phyloP scores from a whole-genome alignment of 257 asterid species.

The Handroanthus guayacan region DNA sequence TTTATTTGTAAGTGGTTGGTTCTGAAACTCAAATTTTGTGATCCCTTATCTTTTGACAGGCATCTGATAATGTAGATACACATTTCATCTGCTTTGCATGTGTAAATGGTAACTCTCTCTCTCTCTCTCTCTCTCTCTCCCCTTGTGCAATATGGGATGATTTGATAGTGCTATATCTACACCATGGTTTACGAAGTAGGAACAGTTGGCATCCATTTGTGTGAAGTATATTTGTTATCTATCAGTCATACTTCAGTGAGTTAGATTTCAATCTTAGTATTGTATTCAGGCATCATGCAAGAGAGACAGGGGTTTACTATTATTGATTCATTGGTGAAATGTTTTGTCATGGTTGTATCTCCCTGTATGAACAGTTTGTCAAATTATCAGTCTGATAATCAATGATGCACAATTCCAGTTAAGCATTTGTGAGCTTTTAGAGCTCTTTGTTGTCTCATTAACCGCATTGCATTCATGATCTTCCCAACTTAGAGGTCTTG shows the following conservation, averaged over 20 bases:
- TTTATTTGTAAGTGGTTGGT: slow-evolving; percentile 10
- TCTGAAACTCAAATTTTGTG: slow-evolving; percentile 24
- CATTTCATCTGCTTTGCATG: slow-evolving; percentile 90
- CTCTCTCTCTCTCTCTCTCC: slow-evolving; percentile 26
- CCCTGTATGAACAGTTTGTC: background rate
- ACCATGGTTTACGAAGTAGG: background rate
- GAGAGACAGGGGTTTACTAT: background rate
- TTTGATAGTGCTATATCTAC: background rate
- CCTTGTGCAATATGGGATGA: background rate
- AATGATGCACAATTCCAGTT: background rate
- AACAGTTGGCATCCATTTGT: background rate
- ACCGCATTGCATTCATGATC: background rate
- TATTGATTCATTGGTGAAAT: background rate
- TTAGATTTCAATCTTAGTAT: background rate
- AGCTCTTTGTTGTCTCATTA: background rate
- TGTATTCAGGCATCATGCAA: background rate
- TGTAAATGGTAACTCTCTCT: slow-evolving; percentile 56
- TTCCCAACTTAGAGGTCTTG: background rate
- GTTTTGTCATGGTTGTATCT: background rate
- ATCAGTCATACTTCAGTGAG: slow-evolving; percentile 4
- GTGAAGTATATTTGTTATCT: background rate
- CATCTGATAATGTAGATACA: slow-evolving; percentile 69
- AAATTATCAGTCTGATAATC: background rate
- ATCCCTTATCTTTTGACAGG: slow-evolving; percentile 58
- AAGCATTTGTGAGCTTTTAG: background rate